These are phyloP conservation scores for Aspergillus novoparasiticus DNA, from an alignment of 2,329 filamentous ascomycete species.

Conservation along the genomic window DNA sequence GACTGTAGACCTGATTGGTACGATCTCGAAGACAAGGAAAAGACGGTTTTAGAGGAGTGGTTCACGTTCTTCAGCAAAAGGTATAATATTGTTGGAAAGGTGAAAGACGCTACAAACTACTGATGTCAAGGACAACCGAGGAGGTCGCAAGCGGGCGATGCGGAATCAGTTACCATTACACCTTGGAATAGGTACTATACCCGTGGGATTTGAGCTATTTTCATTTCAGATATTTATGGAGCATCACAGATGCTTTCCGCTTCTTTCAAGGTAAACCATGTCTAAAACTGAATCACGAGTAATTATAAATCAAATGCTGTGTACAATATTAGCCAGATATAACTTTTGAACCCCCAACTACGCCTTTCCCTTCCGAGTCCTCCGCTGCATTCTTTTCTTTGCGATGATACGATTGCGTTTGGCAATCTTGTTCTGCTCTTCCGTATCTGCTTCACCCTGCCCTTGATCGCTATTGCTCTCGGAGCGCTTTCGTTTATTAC, in stretches of 20 bases:
- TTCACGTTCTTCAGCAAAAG: constrained; percentile 94
- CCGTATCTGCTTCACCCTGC: constrained; percentile 29
- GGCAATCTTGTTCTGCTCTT: constrained; percentile 57
- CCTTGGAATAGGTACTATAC: constrained; percentile 1
- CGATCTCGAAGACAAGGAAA: constrained; percentile 81
- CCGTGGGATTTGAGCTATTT: background rate
- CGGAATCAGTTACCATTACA: background rate
- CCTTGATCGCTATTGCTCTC: constrained; percentile 25
- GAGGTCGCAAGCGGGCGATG: background rate
- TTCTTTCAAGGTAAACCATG: background rate
- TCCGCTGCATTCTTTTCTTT: constrained; percentile 77
- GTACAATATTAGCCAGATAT: constrained; percentile 12
- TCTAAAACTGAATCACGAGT: constrained; percentile 1
- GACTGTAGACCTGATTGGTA: constrained; percentile 83
- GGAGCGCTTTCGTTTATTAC: constrained; percentile 37
- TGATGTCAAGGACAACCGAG: constrained; percentile 15
- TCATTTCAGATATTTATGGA: background rate
- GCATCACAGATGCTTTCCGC: constrained; percentile 21
- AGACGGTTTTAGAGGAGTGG: constrained; percentile 86
- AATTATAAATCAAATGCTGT: constrained; percentile 14
- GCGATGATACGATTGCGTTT: constrained; percentile 78
- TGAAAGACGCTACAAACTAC: constrained; percentile 42
- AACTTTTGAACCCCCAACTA: constrained; percentile 19
- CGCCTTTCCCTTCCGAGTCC: constrained; percentile 57
- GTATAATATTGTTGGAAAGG: constrained; percentile 73